phyloP scores from a whole-genome alignment of 306 rosid species.

The Cyamopsis tetragonoloba region DNA sequence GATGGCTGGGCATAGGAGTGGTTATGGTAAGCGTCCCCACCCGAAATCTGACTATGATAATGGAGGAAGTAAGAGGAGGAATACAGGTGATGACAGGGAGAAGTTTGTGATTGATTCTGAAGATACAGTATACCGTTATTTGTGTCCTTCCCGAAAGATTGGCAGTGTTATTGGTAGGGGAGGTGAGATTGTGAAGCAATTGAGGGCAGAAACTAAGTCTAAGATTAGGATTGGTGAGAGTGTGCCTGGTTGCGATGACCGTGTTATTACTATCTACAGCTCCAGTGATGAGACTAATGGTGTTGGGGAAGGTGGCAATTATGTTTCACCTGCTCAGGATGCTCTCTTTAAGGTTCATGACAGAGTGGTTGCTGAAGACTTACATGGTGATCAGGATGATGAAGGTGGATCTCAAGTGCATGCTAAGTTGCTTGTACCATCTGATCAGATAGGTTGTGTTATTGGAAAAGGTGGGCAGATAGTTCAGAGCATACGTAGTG shows the following conservation, averaged over 20 bases:
- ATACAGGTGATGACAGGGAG: constrained; percentile 80
- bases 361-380: constrained; percentile 87
- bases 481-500: constrained; percentile 76
- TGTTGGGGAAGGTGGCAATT: constrained; percentile 51
- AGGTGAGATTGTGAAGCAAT: constrained; percentile 97
- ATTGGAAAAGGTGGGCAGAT: constrained; percentile 97
- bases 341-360: constrained; percentile 83
- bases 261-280: constrained; percentile 78
- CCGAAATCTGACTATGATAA: constrained; percentile 68
- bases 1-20: constrained; percentile 81
- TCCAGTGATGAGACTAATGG: constrained; percentile 69
- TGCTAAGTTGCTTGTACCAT: constrained; percentile 84
- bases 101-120: constrained; percentile 75
- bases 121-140: constrained; percentile 80
- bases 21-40: constrained; percentile 70
- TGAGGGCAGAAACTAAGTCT: constrained; percentile 76
- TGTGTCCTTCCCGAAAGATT: constrained; percentile 79
- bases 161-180: constrained; percentile 98
- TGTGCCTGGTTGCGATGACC: constrained; percentile 82
- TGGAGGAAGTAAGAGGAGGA: constrained; percentile 73
- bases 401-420: constrained; percentile 66
- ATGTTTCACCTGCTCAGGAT: constrained; percentile 79
- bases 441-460: constrained; percentile 95
- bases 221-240: constrained; percentile 94
- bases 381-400: constrained; percentile 63